phyloP scores from a whole-genome alignment of 306 rosid genomes.

The Acacia acuminata region DNA sequence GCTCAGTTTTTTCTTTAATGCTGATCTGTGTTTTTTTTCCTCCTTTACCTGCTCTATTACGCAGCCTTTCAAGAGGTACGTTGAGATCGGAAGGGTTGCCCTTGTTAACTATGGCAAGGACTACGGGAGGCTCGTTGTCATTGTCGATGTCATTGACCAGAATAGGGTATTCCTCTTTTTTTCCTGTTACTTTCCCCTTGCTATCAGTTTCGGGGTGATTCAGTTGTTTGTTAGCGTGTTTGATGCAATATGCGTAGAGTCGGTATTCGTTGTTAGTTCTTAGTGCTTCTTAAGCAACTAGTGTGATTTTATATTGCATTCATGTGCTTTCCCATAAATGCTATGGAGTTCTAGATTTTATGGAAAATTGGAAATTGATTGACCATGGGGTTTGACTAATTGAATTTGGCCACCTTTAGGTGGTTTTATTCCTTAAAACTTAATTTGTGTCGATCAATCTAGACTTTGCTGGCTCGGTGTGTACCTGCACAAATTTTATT shows the following conservation, averaged over 20 bases:
- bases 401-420: neutral
- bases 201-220: neutral
- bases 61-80: conserved; percentile 91
- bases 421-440: neutral
- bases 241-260: neutral
- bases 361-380: neutral
- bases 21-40: neutral
- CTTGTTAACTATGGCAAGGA: conserved; percentile 89
- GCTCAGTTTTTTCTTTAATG: neutral
- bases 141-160: conserved; percentile 92
- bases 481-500: neutral
- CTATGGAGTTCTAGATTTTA: neutral
- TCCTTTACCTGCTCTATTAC: neutral
- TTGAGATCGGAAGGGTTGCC: conserved; percentile 95
- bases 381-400: neutral
- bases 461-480: neutral
- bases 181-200: neutral
- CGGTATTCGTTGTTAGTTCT: neutral
- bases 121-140: conserved; percentile 88
- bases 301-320: neutral
- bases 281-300: neutral
- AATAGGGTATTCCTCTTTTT: conserved; percentile 50
- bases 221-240: neutral
- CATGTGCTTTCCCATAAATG: neutral
- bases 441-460: neutral